These are phyloP conservation scores for Coelastrella sp. DNA, from an alignment of 139 green algal genomes.

Conservation along the genomic window DNA sequence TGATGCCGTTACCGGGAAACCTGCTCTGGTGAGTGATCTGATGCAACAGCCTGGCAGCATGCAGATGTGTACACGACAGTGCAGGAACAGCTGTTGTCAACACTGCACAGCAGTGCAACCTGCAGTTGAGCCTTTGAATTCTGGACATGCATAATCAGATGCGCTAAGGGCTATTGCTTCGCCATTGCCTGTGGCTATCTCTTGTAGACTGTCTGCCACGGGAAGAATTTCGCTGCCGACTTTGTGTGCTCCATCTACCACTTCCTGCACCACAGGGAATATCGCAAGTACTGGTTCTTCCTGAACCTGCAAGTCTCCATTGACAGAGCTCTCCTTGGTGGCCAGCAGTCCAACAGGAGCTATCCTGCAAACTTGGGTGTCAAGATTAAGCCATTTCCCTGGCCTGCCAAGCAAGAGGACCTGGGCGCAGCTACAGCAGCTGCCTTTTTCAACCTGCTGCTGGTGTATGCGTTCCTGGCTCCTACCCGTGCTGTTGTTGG, in stretches of 20 bases:
- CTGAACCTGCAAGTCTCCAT: conserved; percentile 78
- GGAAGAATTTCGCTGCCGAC: too few relatives aligned
- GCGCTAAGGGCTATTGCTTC: not conserved
- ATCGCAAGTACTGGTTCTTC: conserved; percentile 84
- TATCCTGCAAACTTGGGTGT: conserved; percentile 22
- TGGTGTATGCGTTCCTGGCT: conserved; percentile 64
- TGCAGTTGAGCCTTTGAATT: too few relatives aligned
- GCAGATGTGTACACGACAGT: too few relatives aligned
- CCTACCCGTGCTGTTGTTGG: conserved; percentile 69
- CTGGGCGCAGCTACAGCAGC: conserved; percentile 68
- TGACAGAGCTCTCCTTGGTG: conserved; percentile 64
- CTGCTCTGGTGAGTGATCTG: conserved; percentile 34
- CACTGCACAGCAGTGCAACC: not conserved
- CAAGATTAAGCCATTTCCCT: conserved; percentile 81
- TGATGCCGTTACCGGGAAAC: conserved; percentile 59
- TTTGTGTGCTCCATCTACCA: too few relatives aligned
- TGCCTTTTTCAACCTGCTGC: conserved; percentile 83
- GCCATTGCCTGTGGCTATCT: not conserved
- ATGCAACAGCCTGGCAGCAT: not conserved
- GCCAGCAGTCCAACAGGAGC: conserved; percentile 11
- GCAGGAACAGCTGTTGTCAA: not conserved
- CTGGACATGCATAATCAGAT: too few relatives aligned
- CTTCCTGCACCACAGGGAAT: conserved; percentile 7
- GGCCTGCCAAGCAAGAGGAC: conserved; percentile 72
- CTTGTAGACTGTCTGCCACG: not conserved